phyloP scores from a whole-genome alignment of 345 rosid species.

The Pistacia atlantica region DNA sequence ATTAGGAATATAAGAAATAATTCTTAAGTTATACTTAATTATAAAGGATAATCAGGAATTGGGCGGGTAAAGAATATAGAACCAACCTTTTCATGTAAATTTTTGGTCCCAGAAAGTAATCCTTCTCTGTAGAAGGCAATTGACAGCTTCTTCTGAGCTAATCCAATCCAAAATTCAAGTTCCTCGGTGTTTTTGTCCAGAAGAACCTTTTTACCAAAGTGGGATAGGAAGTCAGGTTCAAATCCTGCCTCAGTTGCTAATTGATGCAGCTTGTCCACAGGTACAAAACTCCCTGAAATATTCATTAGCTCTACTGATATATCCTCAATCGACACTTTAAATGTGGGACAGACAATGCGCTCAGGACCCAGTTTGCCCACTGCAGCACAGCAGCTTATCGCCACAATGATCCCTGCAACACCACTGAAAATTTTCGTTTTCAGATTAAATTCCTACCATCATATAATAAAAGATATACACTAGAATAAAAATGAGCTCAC shows the following conservation, averaged over 20 bases:
- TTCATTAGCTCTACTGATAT: conserved; percentile 55
- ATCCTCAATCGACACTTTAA: conserved; percentile 38
- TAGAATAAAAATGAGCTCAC: conserved; percentile 5
- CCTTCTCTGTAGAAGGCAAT: conserved; percentile 49
- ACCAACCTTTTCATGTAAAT: conserved; percentile 41
- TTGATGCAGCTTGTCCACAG: conserved; percentile 55
- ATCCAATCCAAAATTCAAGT: conserved; percentile 72
- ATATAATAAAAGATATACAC: conserved; percentile 5
- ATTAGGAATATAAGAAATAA: neutral
- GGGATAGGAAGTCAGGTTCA: conserved; percentile 54
- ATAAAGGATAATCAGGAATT: too few species aligned
- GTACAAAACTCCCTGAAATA: conserved; percentile 44
- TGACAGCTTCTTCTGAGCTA: conserved; percentile 62
- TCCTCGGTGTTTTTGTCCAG: conserved; percentile 53
- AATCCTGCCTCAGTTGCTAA: conserved; percentile 68
- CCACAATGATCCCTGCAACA: conserved; percentile 67
- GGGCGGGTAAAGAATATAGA: neutral
- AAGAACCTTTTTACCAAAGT: conserved; percentile 55
- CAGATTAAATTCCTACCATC: conserved; percentile 19
- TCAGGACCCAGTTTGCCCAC: conserved; percentile 48
- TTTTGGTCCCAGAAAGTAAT: conserved; percentile 20
- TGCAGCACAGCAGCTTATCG: conserved; percentile 66
- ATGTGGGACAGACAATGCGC: conserved; percentile 38
- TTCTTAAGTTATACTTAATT: neutral
- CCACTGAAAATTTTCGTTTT: conserved; percentile 55